Evolutionary conservation across 2,329 filamentous ascomycete species (phyloP).

Genomic region (Paramyrothecium sp.): DNA sequence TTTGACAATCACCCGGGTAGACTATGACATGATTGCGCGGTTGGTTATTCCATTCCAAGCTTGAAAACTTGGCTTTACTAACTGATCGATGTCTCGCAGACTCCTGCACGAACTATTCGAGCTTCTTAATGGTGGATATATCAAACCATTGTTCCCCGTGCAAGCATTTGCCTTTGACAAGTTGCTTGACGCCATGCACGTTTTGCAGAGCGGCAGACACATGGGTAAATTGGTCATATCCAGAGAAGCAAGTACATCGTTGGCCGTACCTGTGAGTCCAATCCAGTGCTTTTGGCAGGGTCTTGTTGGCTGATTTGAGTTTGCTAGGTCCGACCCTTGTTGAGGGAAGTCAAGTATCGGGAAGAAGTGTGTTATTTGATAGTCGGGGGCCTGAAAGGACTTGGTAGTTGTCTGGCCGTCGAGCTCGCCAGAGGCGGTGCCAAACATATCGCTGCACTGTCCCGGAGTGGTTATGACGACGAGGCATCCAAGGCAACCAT

Average conservation of each 20-base stretch:
- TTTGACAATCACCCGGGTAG: too few relatives aligned
- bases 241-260: conserved; percentile 1
- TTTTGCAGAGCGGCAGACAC: conserved; percentile 37
- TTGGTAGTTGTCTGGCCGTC: conserved; percentile 30
- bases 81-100: too few relatives aligned
- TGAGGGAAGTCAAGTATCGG: too few relatives aligned
- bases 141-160: conserved; percentile 15
- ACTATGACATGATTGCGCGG: too few relatives aligned
- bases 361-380: conserved; percentile 36
- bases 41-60: too few relatives aligned
- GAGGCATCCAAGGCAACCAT: conserved; percentile 17
- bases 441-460: conserved; percentile 22
- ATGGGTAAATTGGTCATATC: conserved; percentile 33
- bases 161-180: conserved; percentile 22
- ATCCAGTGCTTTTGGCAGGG: too few relatives aligned
- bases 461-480: conserved; percentile 26
- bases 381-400: conserved; percentile 33
- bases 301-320: too few relatives aligned
- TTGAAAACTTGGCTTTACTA: too few relatives aligned
- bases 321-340: too few relatives aligned
- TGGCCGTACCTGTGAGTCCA: neutral
- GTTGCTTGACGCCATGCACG: conserved; percentile 33
- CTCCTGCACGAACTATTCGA: conserved; percentile 12
- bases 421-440: conserved; percentile 31
- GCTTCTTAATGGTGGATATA: too few relatives aligned